These are phyloP conservation scores for Acanthamoeba royreba DNA, from an alignment of 208 protist genomes.

Conservation along the genomic window DNA sequence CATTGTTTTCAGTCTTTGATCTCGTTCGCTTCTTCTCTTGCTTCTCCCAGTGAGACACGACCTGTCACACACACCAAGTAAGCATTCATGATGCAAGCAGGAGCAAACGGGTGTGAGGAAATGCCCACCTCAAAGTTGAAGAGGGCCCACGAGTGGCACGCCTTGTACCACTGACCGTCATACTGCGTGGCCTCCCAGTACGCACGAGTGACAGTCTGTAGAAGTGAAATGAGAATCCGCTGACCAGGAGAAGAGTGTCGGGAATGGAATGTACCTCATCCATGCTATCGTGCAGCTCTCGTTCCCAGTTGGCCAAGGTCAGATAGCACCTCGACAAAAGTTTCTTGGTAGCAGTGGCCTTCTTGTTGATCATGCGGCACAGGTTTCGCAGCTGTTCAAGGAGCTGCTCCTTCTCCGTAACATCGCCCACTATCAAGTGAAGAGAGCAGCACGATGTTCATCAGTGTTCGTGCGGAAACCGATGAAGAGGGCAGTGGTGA, in stretches of 20 bases:
- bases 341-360: background rate
- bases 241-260: background rate
- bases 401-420: constrained; percentile 30
- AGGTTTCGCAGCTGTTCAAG: background rate
- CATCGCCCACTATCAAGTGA: background rate
- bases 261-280: constrained; percentile 26
- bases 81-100: background rate
- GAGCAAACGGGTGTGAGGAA: background rate
- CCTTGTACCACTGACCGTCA: constrained; percentile 65
- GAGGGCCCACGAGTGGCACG: constrained; percentile 33
- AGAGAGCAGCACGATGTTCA: background rate
- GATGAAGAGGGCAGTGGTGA: background rate
- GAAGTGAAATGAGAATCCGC: background rate
- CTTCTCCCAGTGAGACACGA: constrained; percentile 36
- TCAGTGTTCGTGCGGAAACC: background rate
- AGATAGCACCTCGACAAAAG: constrained; percentile 70
- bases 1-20: background rate
- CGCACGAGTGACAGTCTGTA: background rate
- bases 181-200: constrained; percentile 26
- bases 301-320: constrained; percentile 72
- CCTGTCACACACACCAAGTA: background rate
- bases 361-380: background rate
- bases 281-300: constrained; percentile 52
- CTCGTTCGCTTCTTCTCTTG: background rate
- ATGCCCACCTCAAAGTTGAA: constrained; percentile 22